Evolutionary conservation across 2,329 filamentous ascomycete species (phyloP), one percentile per base, ranked within the genome.

Genomic region (Passalora sequoiae): DNA sequence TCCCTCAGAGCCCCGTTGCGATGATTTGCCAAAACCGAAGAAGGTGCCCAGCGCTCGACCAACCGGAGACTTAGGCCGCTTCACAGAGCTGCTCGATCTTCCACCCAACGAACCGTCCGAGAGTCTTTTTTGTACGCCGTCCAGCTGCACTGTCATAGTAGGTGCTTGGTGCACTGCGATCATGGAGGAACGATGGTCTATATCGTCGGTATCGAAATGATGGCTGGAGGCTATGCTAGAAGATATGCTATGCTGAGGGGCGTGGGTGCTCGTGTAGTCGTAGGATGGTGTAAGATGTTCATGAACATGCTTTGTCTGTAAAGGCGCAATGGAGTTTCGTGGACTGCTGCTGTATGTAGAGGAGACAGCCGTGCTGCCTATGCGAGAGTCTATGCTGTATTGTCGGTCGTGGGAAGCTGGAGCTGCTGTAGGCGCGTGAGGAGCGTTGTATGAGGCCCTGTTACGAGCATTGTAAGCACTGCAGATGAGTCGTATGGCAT

Each of bases 11-110:
- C 76, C 74, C 3, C 74, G 73, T 35, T 72, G 68, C 20, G 70
- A 66, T 16, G 71, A 73, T 50, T 79, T 81, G 77, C 81, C 33
- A 36, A 36, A 83, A 47, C 79, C 77, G 56, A 85, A 85, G 63
- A 84, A 81, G 10, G 77, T 80, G 32, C 76, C 77, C 56, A 84
- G 74, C 20, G 20, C 33, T 44, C 69, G 72, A 33, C 71, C 71
- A 13, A 56, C 64, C 4, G 69, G 69, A 15, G 69, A 70, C 49
- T 69, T 71, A 12, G 69, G 66, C 47, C 67, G 65, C 38, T 58
- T 62, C 10, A 36, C 22, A 22, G 48, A 37, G 42, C 38, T 28
- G 42, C 47, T 19, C 29, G 46, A 46, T 15, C 51, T 46, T 24
- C 54, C 51, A 17, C 44, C 46, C 17, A 58, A 37, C 15, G 60